Conservation (phyloP, 257 asterid species). For the Agastache rugosa region DNA sequence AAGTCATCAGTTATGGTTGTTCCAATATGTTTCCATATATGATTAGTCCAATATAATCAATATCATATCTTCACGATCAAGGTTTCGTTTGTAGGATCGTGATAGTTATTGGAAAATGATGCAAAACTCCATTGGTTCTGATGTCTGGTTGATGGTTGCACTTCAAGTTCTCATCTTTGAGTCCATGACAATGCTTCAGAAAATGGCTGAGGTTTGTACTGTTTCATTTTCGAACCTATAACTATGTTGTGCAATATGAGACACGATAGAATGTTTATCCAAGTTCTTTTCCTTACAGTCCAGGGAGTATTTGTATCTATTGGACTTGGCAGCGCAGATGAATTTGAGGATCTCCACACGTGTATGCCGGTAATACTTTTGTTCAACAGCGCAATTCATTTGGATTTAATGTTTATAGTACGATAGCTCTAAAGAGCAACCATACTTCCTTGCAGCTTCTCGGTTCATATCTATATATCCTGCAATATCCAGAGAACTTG, state of each 20-base stretch:
- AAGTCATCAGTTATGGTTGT: too few species aligned
- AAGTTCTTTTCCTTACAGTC: slow-evolving; percentile 52
- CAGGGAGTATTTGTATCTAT: slow-evolving; percentile 86
- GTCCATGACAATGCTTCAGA: slow-evolving; percentile 99
- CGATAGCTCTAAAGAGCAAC: neutral
- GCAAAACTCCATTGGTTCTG: slow-evolving; percentile 94
- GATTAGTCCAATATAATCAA: too few species aligned
- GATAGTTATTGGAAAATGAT: too few species aligned
- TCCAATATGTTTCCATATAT: too few species aligned
- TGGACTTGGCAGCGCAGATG: slow-evolving; percentile 91
- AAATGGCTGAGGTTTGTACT: slow-evolving; percentile 91
- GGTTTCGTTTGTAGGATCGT: too few species aligned
- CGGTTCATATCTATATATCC: slow-evolving; percentile 89
- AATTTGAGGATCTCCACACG: slow-evolving; percentile 92
- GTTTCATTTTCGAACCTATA: neutral
- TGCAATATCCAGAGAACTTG: too few species aligned
- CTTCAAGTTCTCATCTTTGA: slow-evolving; percentile 93
- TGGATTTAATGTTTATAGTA: slow-evolving; percentile 32
- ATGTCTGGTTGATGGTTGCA: slow-evolving; percentile 94
- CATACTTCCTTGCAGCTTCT: slow-evolving; percentile 61
- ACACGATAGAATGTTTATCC: slow-evolving; percentile 23
- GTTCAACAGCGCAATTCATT: slow-evolving; percentile 33
- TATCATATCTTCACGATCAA: too few species aligned
- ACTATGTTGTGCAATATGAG: neutral
- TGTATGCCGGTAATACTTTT: too few species aligned